phyloP scores from a whole-genome alignment of 2,329 filamentous ascomycete species.

The Trichoderma arundinaceum region DNA sequence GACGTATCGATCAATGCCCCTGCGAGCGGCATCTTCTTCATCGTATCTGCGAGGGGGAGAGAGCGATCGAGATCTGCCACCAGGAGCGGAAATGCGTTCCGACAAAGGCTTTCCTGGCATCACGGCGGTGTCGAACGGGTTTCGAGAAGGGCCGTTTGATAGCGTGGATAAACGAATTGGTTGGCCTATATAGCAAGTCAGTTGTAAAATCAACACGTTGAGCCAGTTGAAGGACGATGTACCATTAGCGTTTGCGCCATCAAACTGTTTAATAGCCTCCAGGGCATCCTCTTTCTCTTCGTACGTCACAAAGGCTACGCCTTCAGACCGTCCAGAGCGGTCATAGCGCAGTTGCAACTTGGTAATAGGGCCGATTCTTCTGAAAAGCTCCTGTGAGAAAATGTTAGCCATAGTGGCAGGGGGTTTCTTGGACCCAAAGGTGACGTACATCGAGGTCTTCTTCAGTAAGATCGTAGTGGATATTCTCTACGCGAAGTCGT shows the following conservation, averaged over 20 bases:
- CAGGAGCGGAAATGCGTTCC: constrained; percentile 64
- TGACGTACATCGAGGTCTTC: constrained; percentile 74
- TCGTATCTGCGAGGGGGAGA: constrained; percentile 56
- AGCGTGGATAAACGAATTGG: constrained; percentile 77
- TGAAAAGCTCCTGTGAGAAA: constrained; percentile 74
- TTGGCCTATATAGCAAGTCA: constrained; percentile 59
- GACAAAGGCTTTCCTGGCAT: constrained; percentile 63
- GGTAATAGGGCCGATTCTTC: constrained; percentile 72
- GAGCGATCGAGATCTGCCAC: constrained; percentile 66
- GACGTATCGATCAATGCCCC: constrained; percentile 79
- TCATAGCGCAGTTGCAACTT: constrained; percentile 80
- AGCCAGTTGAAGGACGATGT: constrained; percentile 30
- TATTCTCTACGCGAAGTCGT: constrained; percentile 83
- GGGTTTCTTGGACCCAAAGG: not conserved
- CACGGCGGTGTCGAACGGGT: constrained; percentile 62
- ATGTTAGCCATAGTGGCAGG: constrained; percentile 26
- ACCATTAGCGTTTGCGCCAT: constrained; percentile 89
- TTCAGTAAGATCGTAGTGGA: constrained; percentile 90
- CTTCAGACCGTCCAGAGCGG: constrained; percentile 85
- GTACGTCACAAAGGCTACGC: constrained; percentile 84
- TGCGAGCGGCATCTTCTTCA: constrained; percentile 65
- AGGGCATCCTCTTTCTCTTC: constrained; percentile 71
- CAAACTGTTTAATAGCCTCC: constrained; percentile 77
- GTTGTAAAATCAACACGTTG: not conserved
- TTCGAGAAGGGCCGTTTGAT: constrained; percentile 56